Percentiles rank a stretch among this genome's conserved stretches.
Conservation (phyloP, 225 moss, liverwort and hornwort species). For the Polytrichum formosum region DNA sequence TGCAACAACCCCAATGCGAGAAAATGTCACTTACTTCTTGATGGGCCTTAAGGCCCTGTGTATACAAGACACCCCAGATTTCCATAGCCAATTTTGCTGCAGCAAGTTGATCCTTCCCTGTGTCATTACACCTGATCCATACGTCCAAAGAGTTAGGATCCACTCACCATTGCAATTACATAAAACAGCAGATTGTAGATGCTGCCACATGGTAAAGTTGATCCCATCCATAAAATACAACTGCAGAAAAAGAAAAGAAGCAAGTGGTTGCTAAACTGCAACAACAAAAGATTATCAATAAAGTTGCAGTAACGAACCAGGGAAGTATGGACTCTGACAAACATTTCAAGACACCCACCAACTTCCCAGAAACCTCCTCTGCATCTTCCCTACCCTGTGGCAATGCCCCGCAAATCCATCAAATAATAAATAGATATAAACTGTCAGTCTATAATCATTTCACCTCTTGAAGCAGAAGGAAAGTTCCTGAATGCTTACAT, state of each 20-base stretch:
- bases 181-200: no score
- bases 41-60: conserved; percentile 18
- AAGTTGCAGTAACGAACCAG: conserved; percentile 24
- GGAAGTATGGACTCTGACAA: conserved; percentile 63
- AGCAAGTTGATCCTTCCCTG: conserved; percentile 43
- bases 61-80: conserved; percentile 36
- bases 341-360: conserved; percentile 46
- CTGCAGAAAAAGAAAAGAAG: no score
- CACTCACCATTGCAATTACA: neutral
- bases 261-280: no score
- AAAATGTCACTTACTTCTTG: conserved; percentile 42
- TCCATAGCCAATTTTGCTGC: conserved; percentile 42
- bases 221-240: no score
- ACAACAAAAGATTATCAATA: neutral
- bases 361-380: conserved; percentile 30
- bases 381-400: conserved; percentile 35
- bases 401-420: neutral
- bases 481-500: conserved; percentile 23
- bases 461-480: neutral
- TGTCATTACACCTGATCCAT: conserved; percentile 59
- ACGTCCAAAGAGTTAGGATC: conserved; percentile 5
- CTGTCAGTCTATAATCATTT: neutral
- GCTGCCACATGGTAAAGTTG: no score
- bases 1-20: no score
- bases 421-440: neutral